Conservation (phyloP, 75 land plant genomes). For the Chamaecyparis obtusa region DNA sequence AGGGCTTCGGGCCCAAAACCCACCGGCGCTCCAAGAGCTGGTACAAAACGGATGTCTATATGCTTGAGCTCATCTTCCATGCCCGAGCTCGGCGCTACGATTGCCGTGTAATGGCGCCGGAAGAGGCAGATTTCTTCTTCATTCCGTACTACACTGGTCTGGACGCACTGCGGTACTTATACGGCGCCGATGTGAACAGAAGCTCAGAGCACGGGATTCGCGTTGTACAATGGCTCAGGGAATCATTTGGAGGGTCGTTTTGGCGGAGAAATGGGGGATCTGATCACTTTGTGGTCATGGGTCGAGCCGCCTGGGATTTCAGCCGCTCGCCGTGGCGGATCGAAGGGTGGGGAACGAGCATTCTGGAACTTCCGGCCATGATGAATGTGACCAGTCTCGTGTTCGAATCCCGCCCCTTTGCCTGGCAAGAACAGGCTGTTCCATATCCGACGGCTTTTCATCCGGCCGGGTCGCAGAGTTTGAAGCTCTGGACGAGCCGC, state of each 20-base stretch:
- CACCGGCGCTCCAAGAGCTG: conserved; percentile 40
- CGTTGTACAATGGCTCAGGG: conserved; percentile 33
- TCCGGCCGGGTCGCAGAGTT: conserved; percentile 26
- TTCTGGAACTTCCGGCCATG: conserved; percentile 47
- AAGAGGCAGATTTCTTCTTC: conserved; percentile 57
- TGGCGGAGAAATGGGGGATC: conserved; percentile 45
- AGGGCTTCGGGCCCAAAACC: conserved; percentile 62
- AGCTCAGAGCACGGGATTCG: conserved; percentile 38
- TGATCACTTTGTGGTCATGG: conserved; percentile 74
- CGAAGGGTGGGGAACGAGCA: conserved; percentile 67
- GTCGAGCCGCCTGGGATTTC: conserved; percentile 79
- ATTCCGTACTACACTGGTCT: conserved; percentile 76
- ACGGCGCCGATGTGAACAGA: conserved; percentile 32
- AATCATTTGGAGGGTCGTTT: conserved; percentile 11
- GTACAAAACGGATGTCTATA: conserved; percentile 32
- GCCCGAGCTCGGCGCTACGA: conserved; percentile 40
- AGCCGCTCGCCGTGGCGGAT: conserved; percentile 21
- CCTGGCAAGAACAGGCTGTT: conserved; percentile 56
- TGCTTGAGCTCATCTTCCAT: conserved; percentile 45
- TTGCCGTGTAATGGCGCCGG: conserved; percentile 47
- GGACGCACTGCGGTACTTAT: conserved; percentile 62
- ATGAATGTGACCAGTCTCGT: conserved; percentile 52
- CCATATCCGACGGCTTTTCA: conserved; percentile 78
- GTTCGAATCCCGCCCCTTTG: conserved; percentile 43
- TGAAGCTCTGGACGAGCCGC: conserved; percentile 40